Evolutionary conservation across 164 flowering plant genomes (phyloP).

Genomic region (Houttuynia cordata): DNA sequence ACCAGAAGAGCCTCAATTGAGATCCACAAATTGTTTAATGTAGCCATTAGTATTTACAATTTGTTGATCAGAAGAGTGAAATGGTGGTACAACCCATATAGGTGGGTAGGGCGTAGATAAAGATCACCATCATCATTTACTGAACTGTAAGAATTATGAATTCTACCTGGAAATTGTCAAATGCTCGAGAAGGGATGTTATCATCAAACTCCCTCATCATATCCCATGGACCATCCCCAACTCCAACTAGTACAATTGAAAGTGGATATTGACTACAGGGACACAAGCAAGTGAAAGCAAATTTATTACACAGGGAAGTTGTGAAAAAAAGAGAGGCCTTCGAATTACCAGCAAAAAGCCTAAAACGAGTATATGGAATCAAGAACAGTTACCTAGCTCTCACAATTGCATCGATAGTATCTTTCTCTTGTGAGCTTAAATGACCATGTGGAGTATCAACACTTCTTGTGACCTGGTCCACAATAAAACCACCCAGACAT

Average conservation of each 20-base stretch:
- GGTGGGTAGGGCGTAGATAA: no score
- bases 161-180: constrained; percentile 73
- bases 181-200: constrained; percentile 53
- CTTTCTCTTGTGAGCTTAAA: constrained; percentile 6
- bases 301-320: not conserved
- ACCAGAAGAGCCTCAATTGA: no score
- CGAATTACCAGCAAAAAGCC: not conserved
- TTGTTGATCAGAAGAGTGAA: no score
- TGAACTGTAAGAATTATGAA: not conserved
- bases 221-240: constrained; percentile 89
- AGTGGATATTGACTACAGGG: constrained; percentile 35
- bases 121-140: no score
- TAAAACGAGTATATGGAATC: not conserved
- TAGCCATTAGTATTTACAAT: no score
- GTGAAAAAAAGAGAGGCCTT: not conserved
- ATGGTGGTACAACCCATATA: no score
- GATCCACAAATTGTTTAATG: no score
- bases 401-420: constrained; percentile 6
- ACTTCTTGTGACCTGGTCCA: constrained; percentile 6
- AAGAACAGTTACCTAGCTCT: constrained; percentile 1
- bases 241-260: constrained; percentile 65
- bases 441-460: constrained; percentile 3
- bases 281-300: not conserved
- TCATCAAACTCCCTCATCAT: constrained; percentile 74
- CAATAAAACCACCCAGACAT: not conserved